Evolutionary conservation across 805 yeast genomes (phyloP), one percentile per base, ranked within the genome.

Genomic region (Metschnikowia henanensis): DNA sequence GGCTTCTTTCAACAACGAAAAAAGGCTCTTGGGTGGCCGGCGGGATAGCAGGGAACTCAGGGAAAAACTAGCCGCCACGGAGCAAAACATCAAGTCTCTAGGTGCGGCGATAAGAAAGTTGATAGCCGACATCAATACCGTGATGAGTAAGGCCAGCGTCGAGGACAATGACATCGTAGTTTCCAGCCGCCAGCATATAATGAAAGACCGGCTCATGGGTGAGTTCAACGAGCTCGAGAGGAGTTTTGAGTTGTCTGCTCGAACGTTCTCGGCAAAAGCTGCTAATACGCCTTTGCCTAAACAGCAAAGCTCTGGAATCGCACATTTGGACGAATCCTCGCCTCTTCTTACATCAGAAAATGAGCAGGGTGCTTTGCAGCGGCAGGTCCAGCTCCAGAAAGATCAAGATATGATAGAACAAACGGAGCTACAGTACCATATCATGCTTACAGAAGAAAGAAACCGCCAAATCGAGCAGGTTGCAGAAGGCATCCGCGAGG

Each of bases 401-500:
- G 53, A 59, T 10, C 75, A 75, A 47, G 71, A 68, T 31, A 29
- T 44, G 2, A 70, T 81, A 22, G 80, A 66, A 34, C 67, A 67
- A 35, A 64, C 73, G 1, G 76, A 84, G 38, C 58, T 85, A 18
- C 85, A 80, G 50, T 80, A 81, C 49, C 92, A 87, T 53, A 55
- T 78, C 1, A 60, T 81, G 1, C 62, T 86, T 5, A 81, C 90
- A 2, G 79, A 81, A 44, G 92, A 88, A 56, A 69, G 97, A 43
- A 83, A 85, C 41, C 67, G 78, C 19, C 94, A 88, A 49, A 85
- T 91, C 25, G 70, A 73, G 23, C 81, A 79, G 48, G 83, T 90
- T 7, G 82, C 84, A 33, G 79, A 80, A 32, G 95, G 96, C 0
- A 88, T 90, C 9, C 77, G 75, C 41, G 97, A 91, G 52, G 87